Percentiles rank a stretch among this genome's conserved stretches.
These are phyloP conservation scores for Eutypa lata DNA, from an alignment of 2,329 filamentous ascomycete species.

Conservation along the genomic window DNA sequence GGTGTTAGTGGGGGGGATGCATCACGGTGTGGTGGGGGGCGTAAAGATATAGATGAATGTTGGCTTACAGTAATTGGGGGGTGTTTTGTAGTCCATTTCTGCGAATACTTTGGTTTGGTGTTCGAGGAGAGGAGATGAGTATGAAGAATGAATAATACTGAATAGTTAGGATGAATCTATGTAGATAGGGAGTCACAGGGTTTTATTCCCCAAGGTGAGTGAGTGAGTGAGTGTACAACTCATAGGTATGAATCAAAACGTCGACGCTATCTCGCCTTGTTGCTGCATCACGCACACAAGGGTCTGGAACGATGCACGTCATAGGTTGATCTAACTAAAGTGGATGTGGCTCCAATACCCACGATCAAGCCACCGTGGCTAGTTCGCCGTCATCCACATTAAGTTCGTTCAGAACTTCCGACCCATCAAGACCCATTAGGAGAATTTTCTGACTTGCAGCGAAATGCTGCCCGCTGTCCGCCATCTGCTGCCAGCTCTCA, in stretches of 20 bases:
- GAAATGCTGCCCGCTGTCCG: too few relatives aligned
- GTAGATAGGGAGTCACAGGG: too few relatives aligned
- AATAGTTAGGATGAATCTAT: too few relatives aligned
- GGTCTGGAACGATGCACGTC: neutral
- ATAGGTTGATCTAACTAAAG: neutral
- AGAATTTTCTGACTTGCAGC: too few relatives aligned
- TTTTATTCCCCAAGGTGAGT: too few relatives aligned
- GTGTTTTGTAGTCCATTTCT: constrained; percentile 34
- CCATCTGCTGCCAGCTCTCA: too few relatives aligned
- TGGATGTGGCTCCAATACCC: neutral
- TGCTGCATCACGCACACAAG: neutral
- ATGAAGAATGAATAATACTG: neutral
- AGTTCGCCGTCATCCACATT: too few relatives aligned
- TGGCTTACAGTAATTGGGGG: constrained; percentile 58
- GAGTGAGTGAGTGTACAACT: too few relatives aligned
- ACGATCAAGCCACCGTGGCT: constrained; percentile 1
- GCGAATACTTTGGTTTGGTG: constrained; percentile 26
- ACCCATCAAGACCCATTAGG: too few relatives aligned
- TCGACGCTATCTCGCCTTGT: too few relatives aligned
- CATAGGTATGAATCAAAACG: too few relatives aligned
- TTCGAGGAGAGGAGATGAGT: neutral
- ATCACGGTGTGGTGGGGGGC: constrained; percentile 1
- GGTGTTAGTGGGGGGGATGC: constrained; percentile 16
- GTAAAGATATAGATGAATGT: constrained; percentile 2
- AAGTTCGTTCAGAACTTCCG: too few relatives aligned